Conservation (phyloP, 2,329 filamentous ascomycete species). For the Penicillium griseofulvum region DNA sequence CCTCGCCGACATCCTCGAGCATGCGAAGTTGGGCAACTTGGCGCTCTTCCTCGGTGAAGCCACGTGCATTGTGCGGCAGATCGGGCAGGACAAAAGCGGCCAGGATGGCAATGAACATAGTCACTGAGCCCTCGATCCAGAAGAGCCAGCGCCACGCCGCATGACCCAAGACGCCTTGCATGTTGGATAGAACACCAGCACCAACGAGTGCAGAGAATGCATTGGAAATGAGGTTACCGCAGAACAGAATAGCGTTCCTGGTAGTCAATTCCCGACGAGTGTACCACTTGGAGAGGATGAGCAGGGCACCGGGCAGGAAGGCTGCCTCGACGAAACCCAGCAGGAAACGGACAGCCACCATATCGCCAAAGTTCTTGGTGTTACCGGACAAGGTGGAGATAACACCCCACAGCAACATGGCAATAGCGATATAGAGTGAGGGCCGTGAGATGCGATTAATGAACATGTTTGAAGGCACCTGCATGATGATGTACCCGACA, state of each 20-base stretch:
- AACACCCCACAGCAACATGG: constrained; percentile 58
- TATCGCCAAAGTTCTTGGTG: constrained; percentile 35
- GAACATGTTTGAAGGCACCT: constrained; percentile 49
- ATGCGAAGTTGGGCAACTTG: constrained; percentile 55
- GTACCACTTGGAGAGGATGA: constrained; percentile 50
- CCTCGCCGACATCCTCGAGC: constrained; percentile 58
- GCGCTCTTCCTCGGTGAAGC: constrained; percentile 45
- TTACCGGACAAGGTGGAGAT: constrained; percentile 58
- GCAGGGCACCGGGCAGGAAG: constrained; percentile 39
- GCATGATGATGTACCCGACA: constrained; percentile 48
- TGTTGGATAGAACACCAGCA: constrained; percentile 46
- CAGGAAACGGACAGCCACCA: constrained; percentile 40
- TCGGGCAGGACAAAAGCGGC: constrained; percentile 48
- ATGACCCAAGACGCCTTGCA: constrained; percentile 41
- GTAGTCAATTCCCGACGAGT: constrained; percentile 46
- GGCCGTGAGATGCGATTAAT: constrained; percentile 47
- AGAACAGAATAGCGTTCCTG: constrained; percentile 49
- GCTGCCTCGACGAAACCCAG: constrained; percentile 41
- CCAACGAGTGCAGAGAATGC: constrained; percentile 48
- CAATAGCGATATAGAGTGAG: constrained; percentile 46
- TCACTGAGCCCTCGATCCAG: constrained; percentile 56
- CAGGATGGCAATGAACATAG: constrained; percentile 37
- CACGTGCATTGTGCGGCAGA: constrained; percentile 54
- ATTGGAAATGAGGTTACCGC: constrained; percentile 48
- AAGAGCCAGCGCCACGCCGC: constrained; percentile 50